Evolutionary conservation across 73 alveolate genomes (phyloP).

Genomic region (Urostyla sp.): DNA sequence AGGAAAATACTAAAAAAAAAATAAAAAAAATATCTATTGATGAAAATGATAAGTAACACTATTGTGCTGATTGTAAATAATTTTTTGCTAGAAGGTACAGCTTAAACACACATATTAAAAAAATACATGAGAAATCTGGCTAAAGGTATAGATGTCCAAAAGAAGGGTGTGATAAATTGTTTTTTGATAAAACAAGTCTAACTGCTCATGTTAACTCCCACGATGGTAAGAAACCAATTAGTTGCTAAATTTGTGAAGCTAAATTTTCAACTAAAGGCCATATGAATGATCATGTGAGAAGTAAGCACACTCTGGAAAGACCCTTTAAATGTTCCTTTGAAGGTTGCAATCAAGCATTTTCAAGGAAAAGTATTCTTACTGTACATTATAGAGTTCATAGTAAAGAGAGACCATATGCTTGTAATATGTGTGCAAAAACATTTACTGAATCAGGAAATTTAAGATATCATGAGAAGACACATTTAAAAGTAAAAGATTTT

Average conservation of each 20-base stretch:
- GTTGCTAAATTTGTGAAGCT: background rate
- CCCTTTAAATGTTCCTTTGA: background rate
- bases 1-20: too few species aligned
- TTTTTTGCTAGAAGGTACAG: background rate
- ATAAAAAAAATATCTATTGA: too few species aligned
- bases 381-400: slow-evolving; percentile 17
- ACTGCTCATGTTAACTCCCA: background rate
- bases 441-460: slow-evolving; percentile 13
- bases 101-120: background rate
- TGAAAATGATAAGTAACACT: too few species aligned
- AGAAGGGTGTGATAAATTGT: slow-evolving; percentile 24
- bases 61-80: background rate
- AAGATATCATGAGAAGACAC: background rate
- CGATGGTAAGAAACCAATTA: background rate
- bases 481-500: slow-evolving; percentile 12
- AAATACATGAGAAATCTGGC: background rate
- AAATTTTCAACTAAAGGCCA: slow-evolving; percentile 28
- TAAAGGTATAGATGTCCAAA: background rate
- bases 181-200: slow-evolving; percentile 6
- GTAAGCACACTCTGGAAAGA: background rate
- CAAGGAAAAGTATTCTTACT: slow-evolving; percentile 1
- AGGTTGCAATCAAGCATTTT: slow-evolving; percentile 8
- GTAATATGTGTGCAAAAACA: background rate
- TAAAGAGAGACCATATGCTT: slow-evolving; percentile 2
- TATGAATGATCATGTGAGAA: slow-evolving; percentile 15